phyloP scores from a whole-genome alignment of 345 rosid genomes.

The Eucalyptus paniculata region DNA sequence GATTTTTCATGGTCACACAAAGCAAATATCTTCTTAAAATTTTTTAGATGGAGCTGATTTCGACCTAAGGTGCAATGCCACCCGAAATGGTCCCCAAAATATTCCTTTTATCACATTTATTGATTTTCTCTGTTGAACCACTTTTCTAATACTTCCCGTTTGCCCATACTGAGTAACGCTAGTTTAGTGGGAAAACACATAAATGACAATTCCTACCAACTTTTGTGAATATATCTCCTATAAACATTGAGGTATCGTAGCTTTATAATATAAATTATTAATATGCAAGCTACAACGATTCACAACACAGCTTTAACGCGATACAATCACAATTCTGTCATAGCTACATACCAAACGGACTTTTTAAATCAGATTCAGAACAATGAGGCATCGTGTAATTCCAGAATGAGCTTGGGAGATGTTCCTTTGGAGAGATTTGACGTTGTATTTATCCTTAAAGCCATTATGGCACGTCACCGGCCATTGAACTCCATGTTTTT shows the following conservation, averaged over 20 bases:
- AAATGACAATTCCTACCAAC: background rate
- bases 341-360: background rate
- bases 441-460: no score
- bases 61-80: background rate
- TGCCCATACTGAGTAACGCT: background rate
- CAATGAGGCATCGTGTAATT: no score
- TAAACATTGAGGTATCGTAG: background rate
- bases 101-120: background rate
- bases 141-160: background rate
- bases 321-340: background rate
- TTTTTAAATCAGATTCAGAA: no score
- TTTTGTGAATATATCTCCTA: background rate
- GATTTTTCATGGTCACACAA: background rate
- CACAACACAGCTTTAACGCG: background rate
- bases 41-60: background rate
- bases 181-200: background rate
- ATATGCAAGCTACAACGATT: background rate
- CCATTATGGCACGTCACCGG: no score
- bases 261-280: no score
- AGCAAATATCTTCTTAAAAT: background rate
- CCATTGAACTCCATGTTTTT: no score
- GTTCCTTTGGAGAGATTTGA: no score
- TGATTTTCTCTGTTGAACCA: background rate
- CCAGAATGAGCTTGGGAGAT: no score
- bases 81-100: background rate